Percentiles rank a stretch among this genome's conserved stretches.
Conservation (phyloP, 2,329 filamentous ascomycete genomes). For the Xylariales sp. region DNA sequence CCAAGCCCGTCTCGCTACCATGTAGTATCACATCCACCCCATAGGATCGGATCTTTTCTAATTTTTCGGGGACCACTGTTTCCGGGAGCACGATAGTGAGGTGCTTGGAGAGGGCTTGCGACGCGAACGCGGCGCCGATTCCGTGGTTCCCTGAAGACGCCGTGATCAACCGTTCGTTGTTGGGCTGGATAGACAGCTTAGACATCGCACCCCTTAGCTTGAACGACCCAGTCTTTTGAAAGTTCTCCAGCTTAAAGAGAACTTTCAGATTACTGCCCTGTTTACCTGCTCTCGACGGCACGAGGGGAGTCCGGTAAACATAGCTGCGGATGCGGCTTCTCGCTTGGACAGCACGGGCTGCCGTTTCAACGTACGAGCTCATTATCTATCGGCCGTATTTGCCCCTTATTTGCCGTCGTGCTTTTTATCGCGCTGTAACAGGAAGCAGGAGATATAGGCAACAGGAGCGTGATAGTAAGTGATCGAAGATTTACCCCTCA, state of each 20-base stretch:
- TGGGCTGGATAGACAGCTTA: slow-evolving; percentile 3
- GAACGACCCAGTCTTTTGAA: slow-evolving; percentile 15
- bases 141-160: slow-evolving; percentile 18
- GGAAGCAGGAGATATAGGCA: neutral
- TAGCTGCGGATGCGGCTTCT: slow-evolving; percentile 4
- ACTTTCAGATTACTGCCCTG: neutral
- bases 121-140: slow-evolving; percentile 17
- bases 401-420: neutral
- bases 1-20: slow-evolving; percentile 12
- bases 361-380: neutral
- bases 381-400: neutral
- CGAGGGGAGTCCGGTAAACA: slow-evolving; percentile 13
- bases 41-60: slow-evolving; percentile 6
- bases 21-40: slow-evolving; percentile 15
- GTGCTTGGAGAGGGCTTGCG: slow-evolving; percentile 9
- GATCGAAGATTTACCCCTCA: neutral
- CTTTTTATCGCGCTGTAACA: neutral
- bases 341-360: slow-evolving; percentile 16
- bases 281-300: slow-evolving; percentile 5
- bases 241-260: slow-evolving; percentile 18
- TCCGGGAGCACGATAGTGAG: slow-evolving; percentile 18
- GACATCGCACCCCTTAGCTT: slow-evolving; percentile 16
- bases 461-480: neutral
- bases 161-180: slow-evolving; percentile 5
- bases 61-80: slow-evolving; percentile 12